Base-by-base conservation (phyloP, 805 yeast genomes). In the Candida coquimbonensis region DNA sequence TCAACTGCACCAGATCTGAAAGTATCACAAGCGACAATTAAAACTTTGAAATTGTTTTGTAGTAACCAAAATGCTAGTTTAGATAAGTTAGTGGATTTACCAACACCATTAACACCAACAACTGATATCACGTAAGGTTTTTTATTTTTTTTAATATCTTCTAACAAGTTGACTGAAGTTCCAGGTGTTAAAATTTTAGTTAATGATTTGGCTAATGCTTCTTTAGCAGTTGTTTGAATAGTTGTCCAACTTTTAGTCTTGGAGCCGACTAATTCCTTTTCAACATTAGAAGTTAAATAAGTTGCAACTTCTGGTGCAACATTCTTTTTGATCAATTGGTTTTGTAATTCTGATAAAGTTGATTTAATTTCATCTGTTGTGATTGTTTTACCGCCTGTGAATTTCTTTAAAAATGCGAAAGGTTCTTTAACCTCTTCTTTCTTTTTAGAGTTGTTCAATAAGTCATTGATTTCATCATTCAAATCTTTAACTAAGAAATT, bases 1-100 rank as follows among this genome's bases (percentile, higher is more conserved):
- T 91, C 98, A n/a, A 91, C 97, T 1, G 99, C 99, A 43, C 99
- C 99, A 1, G 96, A 87, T 65, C 99, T 77, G 68, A 91, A 91
- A 0, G 99, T 93, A 68, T 91, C 99, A 68, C 98, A 91, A 0
- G 99, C 99, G 21, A 96, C 95, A 56, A 91, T 85, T 43, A 91
- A 72, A 1, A 91, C 96, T 53, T 77, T 80, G 62, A 87, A 74
- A 59, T 91, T 81, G 64, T 93, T 91, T 60, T 93, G 97, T 46
- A 91, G 67, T 43, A 91, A 73, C 99, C 99, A 91, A 63, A 87
- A 91, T 2, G 96, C 98, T 43, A 91, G 68, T 64, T 91, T 91
- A 25, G 98, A 93, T 50, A 91, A 70, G 59, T 91, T 93, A 2
- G 99, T 91, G 0, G 98, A 91, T 64, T 91, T 91, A 13, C 99